Evolutionary conservation across 2,329 filamentous ascomycete species (phyloP).

Genomic region (Fusarium xyrophilum): DNA sequence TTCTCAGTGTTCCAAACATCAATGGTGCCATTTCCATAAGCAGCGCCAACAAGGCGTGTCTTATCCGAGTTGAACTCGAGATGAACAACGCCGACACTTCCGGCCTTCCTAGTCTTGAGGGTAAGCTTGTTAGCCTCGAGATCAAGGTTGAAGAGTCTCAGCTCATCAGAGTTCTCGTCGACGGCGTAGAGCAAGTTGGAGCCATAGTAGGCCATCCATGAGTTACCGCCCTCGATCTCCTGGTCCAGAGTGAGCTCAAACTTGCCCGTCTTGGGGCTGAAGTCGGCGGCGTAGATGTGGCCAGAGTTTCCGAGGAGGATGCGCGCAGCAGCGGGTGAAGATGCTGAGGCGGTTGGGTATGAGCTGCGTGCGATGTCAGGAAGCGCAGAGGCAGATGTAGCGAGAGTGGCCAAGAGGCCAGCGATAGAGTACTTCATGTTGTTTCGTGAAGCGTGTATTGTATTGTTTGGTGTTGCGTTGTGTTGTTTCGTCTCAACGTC

Average conservation of each 20-base stretch:
- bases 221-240: constrained; percentile 49
- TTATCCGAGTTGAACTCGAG: constrained; percentile 55
- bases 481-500: constrained; percentile 11
- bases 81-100: constrained; percentile 55
- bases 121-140: constrained; percentile 42
- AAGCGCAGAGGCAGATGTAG: constrained; percentile 28
- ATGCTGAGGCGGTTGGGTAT: constrained; percentile 7
- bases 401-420: constrained; percentile 32
- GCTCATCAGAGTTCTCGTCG: constrained; percentile 53
- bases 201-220: constrained; percentile 55
- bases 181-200: constrained; percentile 54
- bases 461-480: not conserved
- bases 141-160: constrained; percentile 52
- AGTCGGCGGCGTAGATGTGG: constrained; percentile 52
- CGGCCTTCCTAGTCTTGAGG: constrained; percentile 43
- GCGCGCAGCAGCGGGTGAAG: constrained; percentile 30
- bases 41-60: constrained; percentile 54
- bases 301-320: constrained; percentile 53
- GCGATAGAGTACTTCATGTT: constrained; percentile 35
- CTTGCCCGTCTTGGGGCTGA: constrained; percentile 45
- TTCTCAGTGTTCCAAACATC: constrained; percentile 55
- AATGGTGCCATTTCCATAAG: constrained; percentile 51
- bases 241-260: constrained; percentile 49
- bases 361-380: constrained; percentile 22
- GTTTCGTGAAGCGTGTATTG: not conserved